phyloP scores from a whole-genome alignment of 75 land plant genomes.

The Adiantum capillusveneris region DNA sequence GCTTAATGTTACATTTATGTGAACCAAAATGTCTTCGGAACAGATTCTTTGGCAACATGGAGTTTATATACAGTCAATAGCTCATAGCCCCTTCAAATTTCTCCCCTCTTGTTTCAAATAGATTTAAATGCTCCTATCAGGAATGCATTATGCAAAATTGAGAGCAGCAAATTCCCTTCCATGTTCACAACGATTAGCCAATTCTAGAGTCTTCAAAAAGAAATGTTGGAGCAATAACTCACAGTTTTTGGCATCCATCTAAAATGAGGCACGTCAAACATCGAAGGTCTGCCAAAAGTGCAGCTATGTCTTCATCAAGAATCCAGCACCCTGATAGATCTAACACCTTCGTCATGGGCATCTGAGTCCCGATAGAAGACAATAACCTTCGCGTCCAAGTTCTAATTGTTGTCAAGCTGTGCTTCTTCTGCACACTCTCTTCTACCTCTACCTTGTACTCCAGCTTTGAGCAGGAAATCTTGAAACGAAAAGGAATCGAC shows the following conservation, averaged over 20 bases:
- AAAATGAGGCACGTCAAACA: slow-evolving; percentile 27
- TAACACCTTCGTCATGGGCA: slow-evolving; percentile 22
- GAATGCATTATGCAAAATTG: too few relatives aligned
- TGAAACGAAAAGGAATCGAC: slow-evolving; percentile 17
- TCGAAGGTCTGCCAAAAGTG: slow-evolving; percentile 15
- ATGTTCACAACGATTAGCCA: too few relatives aligned
- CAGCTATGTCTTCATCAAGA: slow-evolving; percentile 29
- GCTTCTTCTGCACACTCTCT: slow-evolving; percentile 5
- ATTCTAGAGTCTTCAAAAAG: too few relatives aligned
- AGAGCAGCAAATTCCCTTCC: too few relatives aligned
- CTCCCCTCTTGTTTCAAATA: too few relatives aligned
- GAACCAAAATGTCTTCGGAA: too few relatives aligned
- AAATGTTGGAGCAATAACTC: not conserved
- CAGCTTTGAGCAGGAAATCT: not conserved
- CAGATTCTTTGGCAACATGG: too few relatives aligned
- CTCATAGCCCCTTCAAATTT: too few relatives aligned
- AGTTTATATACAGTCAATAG: too few relatives aligned
- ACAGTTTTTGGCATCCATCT: slow-evolving; percentile 38
- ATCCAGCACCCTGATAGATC: slow-evolving; percentile 31
- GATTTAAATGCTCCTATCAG: too few relatives aligned
- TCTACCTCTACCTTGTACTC: not conserved
- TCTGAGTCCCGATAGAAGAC: slow-evolving; percentile 12
- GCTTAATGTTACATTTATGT: too few relatives aligned
- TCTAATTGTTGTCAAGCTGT: slow-evolving; percentile 8
- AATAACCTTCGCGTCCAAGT: slow-evolving; percentile 14